Evolutionary conservation across 345 rosid species (phyloP).

Genomic region (Turnera subulata): DNA sequence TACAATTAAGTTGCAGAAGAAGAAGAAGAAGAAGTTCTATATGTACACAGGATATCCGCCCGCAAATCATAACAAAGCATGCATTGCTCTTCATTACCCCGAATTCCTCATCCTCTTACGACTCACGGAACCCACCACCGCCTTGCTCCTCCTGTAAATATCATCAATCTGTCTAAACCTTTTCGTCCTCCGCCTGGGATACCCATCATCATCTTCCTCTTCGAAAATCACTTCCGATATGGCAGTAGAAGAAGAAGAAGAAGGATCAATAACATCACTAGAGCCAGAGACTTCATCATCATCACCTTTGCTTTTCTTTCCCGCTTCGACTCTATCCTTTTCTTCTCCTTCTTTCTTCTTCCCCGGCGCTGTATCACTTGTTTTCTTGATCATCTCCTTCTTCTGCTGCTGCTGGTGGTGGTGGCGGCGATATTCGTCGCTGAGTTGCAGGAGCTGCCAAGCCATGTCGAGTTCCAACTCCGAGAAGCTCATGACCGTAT

Average conservation of each 20-base stretch:
- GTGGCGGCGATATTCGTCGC: not conserved
- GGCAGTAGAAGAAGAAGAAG: not conserved
- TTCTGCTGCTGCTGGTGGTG: not conserved
- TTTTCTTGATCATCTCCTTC: not conserved
- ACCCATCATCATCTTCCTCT: not conserved
- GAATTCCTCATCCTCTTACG: no score
- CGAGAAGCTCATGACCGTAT: not conserved
- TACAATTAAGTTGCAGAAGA: no score
- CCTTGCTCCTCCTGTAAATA: not conserved
- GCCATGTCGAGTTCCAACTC: not conserved
- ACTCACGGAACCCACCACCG: not conserved
- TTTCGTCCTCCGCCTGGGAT: not conserved
- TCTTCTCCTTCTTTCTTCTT: not conserved
- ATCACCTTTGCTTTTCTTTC: not conserved
- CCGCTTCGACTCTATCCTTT: not conserved
- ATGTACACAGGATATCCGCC: no score
- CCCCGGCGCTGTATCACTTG: not conserved
- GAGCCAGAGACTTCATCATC: not conserved
- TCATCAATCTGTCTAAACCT: not conserved
- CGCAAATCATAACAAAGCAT: no score
- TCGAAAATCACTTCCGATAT: not conserved
- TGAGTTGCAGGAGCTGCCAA: not conserved
- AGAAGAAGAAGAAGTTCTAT: no score
- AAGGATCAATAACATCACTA: no score
- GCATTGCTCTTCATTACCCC: no score